Base-by-base conservation (phyloP, 495 filamentous ascomycete genomes). In the Chaetomium fimeti region DNA sequence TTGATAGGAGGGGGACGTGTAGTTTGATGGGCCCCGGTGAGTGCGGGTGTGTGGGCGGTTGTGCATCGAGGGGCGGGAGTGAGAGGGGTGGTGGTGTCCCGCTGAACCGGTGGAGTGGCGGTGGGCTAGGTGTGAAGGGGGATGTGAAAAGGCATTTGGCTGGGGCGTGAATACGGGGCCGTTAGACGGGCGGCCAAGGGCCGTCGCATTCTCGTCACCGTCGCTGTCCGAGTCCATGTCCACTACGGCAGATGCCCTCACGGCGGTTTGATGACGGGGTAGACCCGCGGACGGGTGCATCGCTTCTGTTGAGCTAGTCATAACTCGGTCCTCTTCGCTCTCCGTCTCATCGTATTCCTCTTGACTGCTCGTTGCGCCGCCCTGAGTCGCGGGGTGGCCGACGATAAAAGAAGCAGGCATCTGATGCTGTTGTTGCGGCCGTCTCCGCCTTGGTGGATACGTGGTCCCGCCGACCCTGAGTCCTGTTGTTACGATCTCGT, bases 91-190 rank as follows among this genome's bases (percentile, higher is more conserved):
- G 25, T 80, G 67, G 70, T 52, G 51, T 79, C 74, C 22, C 69
- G 74, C 56, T 66, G 83, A 72, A 70, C 76, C 68, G 71, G 78
- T 75, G 57, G 70, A 84, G 73, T 76, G 80, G 72, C 61, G 81
- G 74, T 77, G 82, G 29, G 74, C 77, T 22, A 83, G 77, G 32
- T 85, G 82, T 8, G 81, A 81, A 11, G 88, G 90, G 5, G 92
- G 92, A 69, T 96, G 91, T 0, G 91, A 90, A 75, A 96, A 96
- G 36, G 89, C 90, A 66, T 95, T 94, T 4, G 92, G 92, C 71
- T 94, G 91, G 0, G 92, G 92, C 25, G 90, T 87, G 72, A 96
- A 96, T 18, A 79, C 80, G 1, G 83, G 79, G 1, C 80, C 69
- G 76, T 86, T 76, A 2, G 78, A 75, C 49, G 79, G 72, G 13